Conservation (phyloP, 306 rosid species). For the Ziziphus jujuba region DNA sequence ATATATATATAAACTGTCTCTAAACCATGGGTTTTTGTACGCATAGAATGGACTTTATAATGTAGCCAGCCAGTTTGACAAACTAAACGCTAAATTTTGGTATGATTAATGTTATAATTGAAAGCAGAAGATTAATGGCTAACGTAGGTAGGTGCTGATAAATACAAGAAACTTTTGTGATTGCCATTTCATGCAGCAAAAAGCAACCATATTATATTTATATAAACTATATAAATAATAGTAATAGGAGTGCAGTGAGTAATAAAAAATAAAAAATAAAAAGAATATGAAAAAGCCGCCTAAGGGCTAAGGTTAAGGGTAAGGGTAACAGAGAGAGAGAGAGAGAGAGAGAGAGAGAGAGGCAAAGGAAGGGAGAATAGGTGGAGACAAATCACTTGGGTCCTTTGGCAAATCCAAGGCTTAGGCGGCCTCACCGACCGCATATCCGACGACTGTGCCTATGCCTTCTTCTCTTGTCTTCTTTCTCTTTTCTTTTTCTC, state of each 20-base stretch:
- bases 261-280: too few relatives aligned
- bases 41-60: too few relatives aligned
- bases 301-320: too few relatives aligned
- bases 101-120: too few relatives aligned
- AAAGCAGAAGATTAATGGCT: too few relatives aligned
- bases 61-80: too few relatives aligned
- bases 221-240: background rate
- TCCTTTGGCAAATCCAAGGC: slow-evolving; percentile 94
- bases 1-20: too few relatives aligned
- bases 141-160: too few relatives aligned
- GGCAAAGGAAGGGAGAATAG: slow-evolving; percentile 22
- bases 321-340: background rate
- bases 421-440: slow-evolving; percentile 64
- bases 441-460: slow-evolving; percentile 58
- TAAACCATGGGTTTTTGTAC: too few relatives aligned
- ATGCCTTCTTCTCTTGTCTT: slow-evolving; percentile 35
- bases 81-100: too few relatives aligned
- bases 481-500: background rate
- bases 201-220: background rate
- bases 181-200: slow-evolving; percentile 1
- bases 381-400: slow-evolving; percentile 59
- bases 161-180: background rate
- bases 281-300: background rate
- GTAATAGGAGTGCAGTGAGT: background rate
- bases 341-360: background rate